These are phyloP conservation scores for Babesia bovis DNA, from an alignment of 169 alveolate genomes.

Conservation along the genomic window DNA sequence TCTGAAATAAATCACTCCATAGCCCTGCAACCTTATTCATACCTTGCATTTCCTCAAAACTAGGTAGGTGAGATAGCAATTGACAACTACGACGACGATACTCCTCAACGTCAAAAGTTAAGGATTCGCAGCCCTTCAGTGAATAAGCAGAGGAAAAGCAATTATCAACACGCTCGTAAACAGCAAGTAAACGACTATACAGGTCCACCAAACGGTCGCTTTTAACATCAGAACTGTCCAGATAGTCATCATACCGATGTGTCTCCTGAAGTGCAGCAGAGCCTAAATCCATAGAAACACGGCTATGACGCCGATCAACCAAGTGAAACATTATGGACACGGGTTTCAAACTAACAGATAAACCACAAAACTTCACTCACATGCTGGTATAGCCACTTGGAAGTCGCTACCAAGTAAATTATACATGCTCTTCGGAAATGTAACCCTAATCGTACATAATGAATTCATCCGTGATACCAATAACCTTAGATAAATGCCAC, in stretches of 20 bases:
- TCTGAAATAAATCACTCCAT: slow-evolving; percentile 62
- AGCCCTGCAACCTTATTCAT: slow-evolving; percentile 47
- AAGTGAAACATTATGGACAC: neutral
- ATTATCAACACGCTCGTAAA: slow-evolving; percentile 24
- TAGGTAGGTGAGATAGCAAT: slow-evolving; percentile 47
- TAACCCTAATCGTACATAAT: no score
- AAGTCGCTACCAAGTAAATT: no score
- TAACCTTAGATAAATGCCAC: no score
- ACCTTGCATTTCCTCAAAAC: slow-evolving; percentile 43
- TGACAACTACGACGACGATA: slow-evolving; percentile 2
- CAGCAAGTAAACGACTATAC: slow-evolving; percentile 7
- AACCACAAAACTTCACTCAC: no score
- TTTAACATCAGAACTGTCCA: neutral
- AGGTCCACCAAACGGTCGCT: slow-evolving; percentile 2
- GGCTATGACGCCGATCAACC: neutral
- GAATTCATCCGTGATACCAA: no score
- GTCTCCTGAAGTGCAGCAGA: neutral
- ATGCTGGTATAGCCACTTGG: no score
- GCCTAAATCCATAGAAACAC: neutral
- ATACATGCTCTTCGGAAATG: no score
- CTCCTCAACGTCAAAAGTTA: slow-evolving; percentile 34
- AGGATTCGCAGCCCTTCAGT: slow-evolving; percentile 19
- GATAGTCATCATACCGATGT: neutral
- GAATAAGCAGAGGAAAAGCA: slow-evolving; percentile 8
- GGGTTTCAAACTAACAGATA: no score